A percentile compares a stretch with the other conserved stretches of the same genome.
phyloP scores from a whole-genome alignment of 2,329 filamentous ascomycete species.

The Fusarium papillatum region DNA sequence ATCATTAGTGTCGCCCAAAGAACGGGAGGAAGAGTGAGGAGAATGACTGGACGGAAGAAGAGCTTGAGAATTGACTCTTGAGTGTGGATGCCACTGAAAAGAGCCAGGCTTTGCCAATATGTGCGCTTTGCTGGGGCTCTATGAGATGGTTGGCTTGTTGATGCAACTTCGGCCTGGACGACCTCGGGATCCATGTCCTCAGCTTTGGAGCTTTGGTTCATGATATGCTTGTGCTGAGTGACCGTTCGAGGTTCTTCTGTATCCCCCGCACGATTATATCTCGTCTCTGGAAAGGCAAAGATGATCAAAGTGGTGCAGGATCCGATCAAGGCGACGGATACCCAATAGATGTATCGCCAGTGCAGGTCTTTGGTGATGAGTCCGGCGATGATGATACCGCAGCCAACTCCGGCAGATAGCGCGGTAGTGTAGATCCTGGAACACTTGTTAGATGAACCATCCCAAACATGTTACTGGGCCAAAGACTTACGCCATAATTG shows the following conservation, averaged over 20 bases:
- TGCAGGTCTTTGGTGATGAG: conserved; percentile 59
- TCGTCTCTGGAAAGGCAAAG: conserved; percentile 67
- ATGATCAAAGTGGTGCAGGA: conserved; percentile 58
- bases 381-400: conserved; percentile 56
- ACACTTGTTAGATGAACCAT: neutral
- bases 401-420: conserved; percentile 53
- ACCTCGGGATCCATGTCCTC: conserved; percentile 58
- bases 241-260: neutral
- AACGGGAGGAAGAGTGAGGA: conserved; percentile 63
- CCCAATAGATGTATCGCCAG: conserved; percentile 64
- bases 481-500: conserved; percentile 58
- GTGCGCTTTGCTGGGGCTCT: conserved; percentile 14
- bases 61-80: conserved; percentile 50
- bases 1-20: conserved; percentile 66
- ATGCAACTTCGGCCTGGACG: conserved; percentile 12
- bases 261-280: conserved; percentile 50
- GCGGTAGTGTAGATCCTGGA: conserved; percentile 52
- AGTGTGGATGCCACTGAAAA: conserved; percentile 24
- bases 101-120: conserved; percentile 15
- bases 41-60: conserved; percentile 58
- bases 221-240: neutral
- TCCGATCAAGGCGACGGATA: conserved; percentile 60
- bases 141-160: neutral
- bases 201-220: neutral
- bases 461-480: neutral